Evolutionary conservation across 768 basidiomycete genomes (phyloP).

Genomic region (Cantharellus anzutake): DNA sequence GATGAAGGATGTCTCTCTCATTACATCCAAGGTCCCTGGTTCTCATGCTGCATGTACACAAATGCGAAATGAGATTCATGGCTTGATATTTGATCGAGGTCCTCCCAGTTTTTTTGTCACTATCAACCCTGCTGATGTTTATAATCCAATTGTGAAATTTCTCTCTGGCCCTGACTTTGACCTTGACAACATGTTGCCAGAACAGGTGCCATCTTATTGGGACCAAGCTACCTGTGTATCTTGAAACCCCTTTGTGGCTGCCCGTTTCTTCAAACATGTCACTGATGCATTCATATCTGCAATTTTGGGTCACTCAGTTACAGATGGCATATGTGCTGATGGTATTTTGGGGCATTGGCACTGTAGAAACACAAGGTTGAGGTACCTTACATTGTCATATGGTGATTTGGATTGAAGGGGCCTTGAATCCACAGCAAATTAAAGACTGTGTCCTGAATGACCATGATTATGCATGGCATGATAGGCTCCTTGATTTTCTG

Average conservation of each 20-base stretch:
- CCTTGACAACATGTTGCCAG: conserved; percentile 1
- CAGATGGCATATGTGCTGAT: background rate
- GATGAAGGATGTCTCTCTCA: conserved; percentile 7
- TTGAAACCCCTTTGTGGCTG: conserved; percentile 21
- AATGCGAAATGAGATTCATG: conserved; percentile 10
- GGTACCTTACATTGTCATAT: conserved; percentile 12
- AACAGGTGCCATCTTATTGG: background rate
- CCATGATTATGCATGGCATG: background rate
- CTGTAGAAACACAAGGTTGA: conserved; percentile 10
- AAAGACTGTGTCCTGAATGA: conserved; percentile 1
- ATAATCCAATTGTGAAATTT: conserved; percentile 8
- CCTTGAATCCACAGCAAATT: conserved; percentile 8
- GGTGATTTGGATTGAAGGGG: conserved; percentile 11
- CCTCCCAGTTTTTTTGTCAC: conserved; percentile 11
- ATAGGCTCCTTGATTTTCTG: background rate
- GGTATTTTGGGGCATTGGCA: conserved; percentile 9
- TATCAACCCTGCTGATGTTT: conserved; percentile 9
- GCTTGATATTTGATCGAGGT: conserved; percentile 4
- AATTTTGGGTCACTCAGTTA: background rate
- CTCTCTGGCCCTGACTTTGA: conserved; percentile 7
- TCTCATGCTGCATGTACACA: conserved; percentile 3
- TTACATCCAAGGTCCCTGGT: conserved; percentile 8
- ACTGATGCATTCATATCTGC: conserved; percentile 20
- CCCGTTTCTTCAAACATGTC: conserved; percentile 24
- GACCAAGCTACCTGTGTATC: conserved; percentile 3